A percentile compares a stretch with the other conserved stretches of the same genome.
Evolutionary conservation across 1,284 basidiomycete genomes (phyloP).

Genomic region (Phylloporus gajari): DNA sequence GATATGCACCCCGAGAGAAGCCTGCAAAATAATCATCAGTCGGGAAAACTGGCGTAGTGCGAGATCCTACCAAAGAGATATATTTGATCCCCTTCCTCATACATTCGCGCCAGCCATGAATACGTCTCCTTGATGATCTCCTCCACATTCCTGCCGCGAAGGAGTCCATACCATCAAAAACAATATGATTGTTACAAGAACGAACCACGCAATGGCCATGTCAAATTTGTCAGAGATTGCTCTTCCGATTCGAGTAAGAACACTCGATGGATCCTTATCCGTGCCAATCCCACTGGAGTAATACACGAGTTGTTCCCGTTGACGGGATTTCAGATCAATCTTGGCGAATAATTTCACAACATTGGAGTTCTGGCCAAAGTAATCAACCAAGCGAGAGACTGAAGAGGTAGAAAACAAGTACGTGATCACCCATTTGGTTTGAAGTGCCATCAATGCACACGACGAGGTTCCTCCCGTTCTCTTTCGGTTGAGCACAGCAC

Average conservation of each 20-base stretch:
- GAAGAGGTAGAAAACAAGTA: conserved; percentile 1
- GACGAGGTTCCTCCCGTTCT: conserved; percentile 39
- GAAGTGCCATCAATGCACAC: conserved; percentile 45
- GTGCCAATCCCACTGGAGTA: conserved; percentile 55
- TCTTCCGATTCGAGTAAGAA: conserved; percentile 29
- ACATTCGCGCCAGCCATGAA: conserved; percentile 52
- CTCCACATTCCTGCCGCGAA: conserved; percentile 35
- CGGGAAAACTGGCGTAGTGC: conserved; percentile 19
- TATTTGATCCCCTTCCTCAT: conserved; percentile 51
- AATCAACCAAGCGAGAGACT: conserved; percentile 12
- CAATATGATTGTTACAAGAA: neutral
- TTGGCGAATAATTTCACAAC: conserved; percentile 46
- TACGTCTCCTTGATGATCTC: conserved; percentile 49
- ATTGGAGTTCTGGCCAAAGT: conserved; percentile 47
- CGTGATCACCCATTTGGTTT: conserved; percentile 41
- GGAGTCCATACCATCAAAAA: neutral
- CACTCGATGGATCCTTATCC: conserved; percentile 33
- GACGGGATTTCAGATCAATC: conserved; percentile 29
- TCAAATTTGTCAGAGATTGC: conserved; percentile 37
- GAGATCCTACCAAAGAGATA: conserved; percentile 59
- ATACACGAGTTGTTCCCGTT: conserved; percentile 41
- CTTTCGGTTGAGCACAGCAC: conserved; percentile 21
- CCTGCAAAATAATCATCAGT: conserved; percentile 37
- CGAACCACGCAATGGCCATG: conserved; percentile 41
- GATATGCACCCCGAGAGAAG: conserved; percentile 59